Evolutionary conservation across 257 asterid species (phyloP).

Genomic region (Solanum sejunctum): DNA sequence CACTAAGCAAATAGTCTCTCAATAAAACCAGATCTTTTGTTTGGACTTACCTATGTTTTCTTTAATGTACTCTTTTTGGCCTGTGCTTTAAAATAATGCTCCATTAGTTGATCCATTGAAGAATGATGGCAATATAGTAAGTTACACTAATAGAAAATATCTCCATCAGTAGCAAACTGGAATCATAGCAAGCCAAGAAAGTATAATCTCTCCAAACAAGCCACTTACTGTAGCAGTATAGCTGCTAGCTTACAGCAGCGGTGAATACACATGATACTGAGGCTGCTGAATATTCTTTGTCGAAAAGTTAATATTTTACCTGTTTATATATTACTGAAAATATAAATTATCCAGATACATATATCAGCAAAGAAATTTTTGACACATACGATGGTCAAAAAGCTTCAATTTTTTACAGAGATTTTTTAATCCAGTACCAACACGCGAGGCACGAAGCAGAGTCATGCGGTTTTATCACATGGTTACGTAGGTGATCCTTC

Average conservation of each 20-base stretch:
- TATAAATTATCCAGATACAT: not conserved
- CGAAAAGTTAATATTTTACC: not conserved
- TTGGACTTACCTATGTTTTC: not conserved
- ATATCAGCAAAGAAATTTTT: not conserved
- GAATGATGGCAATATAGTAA: not conserved
- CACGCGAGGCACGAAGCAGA: too few relatives aligned
- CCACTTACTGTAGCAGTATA: too few relatives aligned
- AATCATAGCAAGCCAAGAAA: not conserved
- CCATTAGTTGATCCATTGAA: conserved; percentile 9
- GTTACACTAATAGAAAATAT: not conserved
- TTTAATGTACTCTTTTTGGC: conserved; percentile 2
- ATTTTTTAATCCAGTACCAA: too few relatives aligned
- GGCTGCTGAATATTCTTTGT: too few relatives aligned
- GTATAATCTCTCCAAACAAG: not conserved
- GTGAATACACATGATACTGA: too few relatives aligned
- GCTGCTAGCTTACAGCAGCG: not conserved
- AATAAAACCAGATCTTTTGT: not conserved
- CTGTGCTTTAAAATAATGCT: not conserved
- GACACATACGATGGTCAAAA: not conserved
- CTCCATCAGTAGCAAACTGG: not conserved
- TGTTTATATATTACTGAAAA: not conserved
- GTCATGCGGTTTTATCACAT: too few relatives aligned
- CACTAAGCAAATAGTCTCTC: not conserved
- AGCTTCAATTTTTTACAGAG: too few relatives aligned
- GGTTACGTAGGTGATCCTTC: too few relatives aligned